Percentiles rank a stretch among this genome's conserved stretches.
Conservation (phyloP, 495 filamentous ascomycete species). For the Lichina pygmaea region DNA sequence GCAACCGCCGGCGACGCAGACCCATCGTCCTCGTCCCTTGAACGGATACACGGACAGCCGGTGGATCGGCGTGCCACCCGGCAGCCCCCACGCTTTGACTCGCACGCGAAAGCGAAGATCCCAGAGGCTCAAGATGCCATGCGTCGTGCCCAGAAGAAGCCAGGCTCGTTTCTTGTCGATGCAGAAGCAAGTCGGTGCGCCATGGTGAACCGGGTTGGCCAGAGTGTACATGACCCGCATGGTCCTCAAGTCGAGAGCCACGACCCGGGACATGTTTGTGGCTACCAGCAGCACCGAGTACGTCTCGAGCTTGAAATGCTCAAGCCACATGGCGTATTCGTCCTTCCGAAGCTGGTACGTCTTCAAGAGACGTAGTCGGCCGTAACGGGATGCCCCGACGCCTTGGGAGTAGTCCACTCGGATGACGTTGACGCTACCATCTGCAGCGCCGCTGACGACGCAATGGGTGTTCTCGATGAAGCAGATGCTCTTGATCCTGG, state of each 20-base stretch:
- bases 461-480: slow-evolving; percentile 89
- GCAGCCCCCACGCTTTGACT: slow-evolving; percentile 69
- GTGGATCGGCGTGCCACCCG: slow-evolving; percentile 58
- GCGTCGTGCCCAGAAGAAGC: slow-evolving; percentile 75
- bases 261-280: slow-evolving; percentile 58
- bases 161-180: slow-evolving; percentile 63
- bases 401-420: slow-evolving; percentile 49
- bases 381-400: slow-evolving; percentile 37
- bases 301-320: slow-evolving; percentile 65
- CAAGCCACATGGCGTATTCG: slow-evolving; percentile 73
- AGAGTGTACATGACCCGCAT: slow-evolving; percentile 64
- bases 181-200: slow-evolving; percentile 80
- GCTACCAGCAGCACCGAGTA: slow-evolving; percentile 61
- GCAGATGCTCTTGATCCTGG: slow-evolving; percentile 50
- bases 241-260: slow-evolving; percentile 67
- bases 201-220: slow-evolving; percentile 80
- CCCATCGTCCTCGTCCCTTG: slow-evolving; percentile 48
- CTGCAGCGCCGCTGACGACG: slow-evolving; percentile 68
- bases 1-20: slow-evolving; percentile 75
- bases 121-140: slow-evolving; percentile 86
- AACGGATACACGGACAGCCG: slow-evolving; percentile 50
- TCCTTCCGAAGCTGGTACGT: slow-evolving; percentile 48
- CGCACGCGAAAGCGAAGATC: slow-evolving; percentile 80
- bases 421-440: slow-evolving; percentile 76
- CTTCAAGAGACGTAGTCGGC: slow-evolving; percentile 45